A percentile compares a stretch with the other conserved stretches of the same genome.
phyloP scores from a whole-genome alignment of 192 early-diverging fungal species.

The Chytriomyces sp. region DNA sequence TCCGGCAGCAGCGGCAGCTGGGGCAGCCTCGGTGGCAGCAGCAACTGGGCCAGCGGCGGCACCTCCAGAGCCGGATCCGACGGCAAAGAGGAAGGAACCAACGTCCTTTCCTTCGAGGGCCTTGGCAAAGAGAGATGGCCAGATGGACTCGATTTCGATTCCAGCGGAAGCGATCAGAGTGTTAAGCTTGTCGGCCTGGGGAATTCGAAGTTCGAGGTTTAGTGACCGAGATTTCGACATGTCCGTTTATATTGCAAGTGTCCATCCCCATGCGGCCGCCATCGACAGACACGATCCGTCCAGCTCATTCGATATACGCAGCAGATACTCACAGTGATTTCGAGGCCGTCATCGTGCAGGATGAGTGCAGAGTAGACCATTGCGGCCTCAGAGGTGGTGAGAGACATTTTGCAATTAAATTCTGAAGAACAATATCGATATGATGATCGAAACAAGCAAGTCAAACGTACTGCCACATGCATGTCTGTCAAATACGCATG shows the following conservation, averaged over 20 bases:
- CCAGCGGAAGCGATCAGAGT: constrained; percentile 91
- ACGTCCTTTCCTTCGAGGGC: constrained; percentile 94
- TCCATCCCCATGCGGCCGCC: neutral
- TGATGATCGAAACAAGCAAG: no score
- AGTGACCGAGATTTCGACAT: neutral
- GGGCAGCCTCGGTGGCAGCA: constrained; percentile 55
- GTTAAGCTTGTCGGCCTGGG: constrained; percentile 92
- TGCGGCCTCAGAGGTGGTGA: constrained; percentile 81
- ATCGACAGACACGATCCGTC: neutral
- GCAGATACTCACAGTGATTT: constrained; percentile 83
- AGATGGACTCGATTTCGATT: constrained; percentile 90
- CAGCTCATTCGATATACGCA: neutral
- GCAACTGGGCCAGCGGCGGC: constrained; percentile 62
- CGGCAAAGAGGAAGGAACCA: constrained; percentile 85
- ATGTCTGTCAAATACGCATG: no score
- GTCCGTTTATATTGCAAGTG: neutral
- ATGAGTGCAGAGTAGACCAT: constrained; percentile 96
- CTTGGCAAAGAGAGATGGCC: constrained; percentile 97
- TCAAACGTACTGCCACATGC: no score
- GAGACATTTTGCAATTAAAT: constrained; percentile 40
- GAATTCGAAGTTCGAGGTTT: constrained; percentile 9
- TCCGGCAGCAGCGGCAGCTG: constrained; percentile 53
- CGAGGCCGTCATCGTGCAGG: constrained; percentile 96
- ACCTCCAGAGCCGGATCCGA: constrained; percentile 64
- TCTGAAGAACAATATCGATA: neutral